phyloP scores from a whole-genome alignment of 805 yeast species.

The Lipomyces yamanashiensis region DNA sequence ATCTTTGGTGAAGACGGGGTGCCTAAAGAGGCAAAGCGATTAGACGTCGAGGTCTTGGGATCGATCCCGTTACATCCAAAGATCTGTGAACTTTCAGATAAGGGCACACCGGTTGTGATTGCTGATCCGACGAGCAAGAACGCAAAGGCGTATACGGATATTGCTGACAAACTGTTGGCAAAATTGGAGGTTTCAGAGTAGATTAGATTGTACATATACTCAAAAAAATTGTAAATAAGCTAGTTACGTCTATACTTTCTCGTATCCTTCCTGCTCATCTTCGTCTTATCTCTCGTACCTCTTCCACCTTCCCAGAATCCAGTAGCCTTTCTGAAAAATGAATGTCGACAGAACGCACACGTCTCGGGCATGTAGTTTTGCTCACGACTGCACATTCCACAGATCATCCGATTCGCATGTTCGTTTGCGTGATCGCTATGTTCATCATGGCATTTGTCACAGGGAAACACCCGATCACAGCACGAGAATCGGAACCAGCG shows the following conservation, averaged over 20 bases:
- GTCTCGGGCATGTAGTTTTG: constrained; percentile 45
- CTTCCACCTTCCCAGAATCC: constrained; percentile 54
- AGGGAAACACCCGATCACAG: constrained; percentile 50
- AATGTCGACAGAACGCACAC: constrained; percentile 47
- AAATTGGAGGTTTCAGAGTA: neutral
- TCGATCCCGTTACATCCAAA: constrained; percentile 67
- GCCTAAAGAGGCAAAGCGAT: constrained; percentile 53
- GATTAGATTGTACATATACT: neutral
- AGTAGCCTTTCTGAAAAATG: constrained; percentile 44
- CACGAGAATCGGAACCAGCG: constrained; percentile 53
- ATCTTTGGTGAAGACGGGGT: constrained; percentile 74
- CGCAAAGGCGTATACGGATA: constrained; percentile 52
- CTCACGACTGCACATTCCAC: constrained; percentile 51
- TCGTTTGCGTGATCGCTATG: constrained; percentile 47
- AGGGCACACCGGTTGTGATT: constrained; percentile 66
- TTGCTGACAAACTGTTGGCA: constrained; percentile 52
- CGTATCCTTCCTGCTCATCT: constrained; percentile 51
- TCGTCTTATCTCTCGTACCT: constrained; percentile 49
- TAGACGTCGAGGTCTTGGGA: constrained; percentile 60
- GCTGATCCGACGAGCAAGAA: constrained; percentile 48
- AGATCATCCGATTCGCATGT: constrained; percentile 49
- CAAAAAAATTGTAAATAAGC: neutral
- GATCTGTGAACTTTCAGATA: constrained; percentile 65
- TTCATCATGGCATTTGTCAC: constrained; percentile 51
- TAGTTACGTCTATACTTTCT: constrained; percentile 46